Conservation (phyloP, 2,329 filamentous ascomycete genomes). For the Fusarium mexicanum region DNA sequence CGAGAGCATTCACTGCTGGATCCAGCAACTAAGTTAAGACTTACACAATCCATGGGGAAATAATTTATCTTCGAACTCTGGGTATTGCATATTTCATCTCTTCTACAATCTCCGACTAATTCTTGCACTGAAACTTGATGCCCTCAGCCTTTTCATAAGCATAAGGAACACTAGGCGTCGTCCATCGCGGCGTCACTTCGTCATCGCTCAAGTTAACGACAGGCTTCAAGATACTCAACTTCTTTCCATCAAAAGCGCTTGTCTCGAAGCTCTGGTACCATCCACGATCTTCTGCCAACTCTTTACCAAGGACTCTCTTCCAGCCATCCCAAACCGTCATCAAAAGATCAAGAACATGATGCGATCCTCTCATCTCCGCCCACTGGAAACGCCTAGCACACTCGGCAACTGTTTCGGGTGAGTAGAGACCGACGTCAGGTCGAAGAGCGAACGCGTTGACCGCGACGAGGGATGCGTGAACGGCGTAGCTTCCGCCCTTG, state of each 20-base stretch:
- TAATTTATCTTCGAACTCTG: too few relatives aligned
- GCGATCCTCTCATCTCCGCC: conserved; percentile 15
- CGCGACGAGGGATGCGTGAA: conserved; percentile 5
- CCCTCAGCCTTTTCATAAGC: conserved; percentile 14
- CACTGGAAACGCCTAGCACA: conserved; percentile 16
- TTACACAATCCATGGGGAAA: too few relatives aligned
- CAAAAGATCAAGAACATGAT: conserved; percentile 18
- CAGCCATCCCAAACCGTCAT: conserved; percentile 16
- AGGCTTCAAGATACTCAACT: conserved; percentile 15
- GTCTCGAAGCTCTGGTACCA: conserved; percentile 10
- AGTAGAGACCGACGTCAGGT: not conserved
- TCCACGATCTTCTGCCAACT: not conserved
- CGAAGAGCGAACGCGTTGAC: conserved; percentile 12
- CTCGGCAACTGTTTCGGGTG: not conserved
- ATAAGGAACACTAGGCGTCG: conserved; percentile 18
- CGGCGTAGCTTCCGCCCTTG: conserved; percentile 24
- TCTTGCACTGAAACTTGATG: not conserved
- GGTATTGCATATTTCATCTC: accelerated
- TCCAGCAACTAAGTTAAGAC: not conserved
- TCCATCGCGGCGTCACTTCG: conserved; percentile 1
- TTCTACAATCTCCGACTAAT: accelerated
- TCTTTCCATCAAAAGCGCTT: conserved; percentile 14
- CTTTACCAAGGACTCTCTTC: not conserved
- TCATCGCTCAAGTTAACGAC: not conserved
- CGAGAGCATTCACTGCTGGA: accelerated